Conservation (phyloP, 2,329 filamentous ascomycete genomes). For the Aschersonia sp. region DNA sequence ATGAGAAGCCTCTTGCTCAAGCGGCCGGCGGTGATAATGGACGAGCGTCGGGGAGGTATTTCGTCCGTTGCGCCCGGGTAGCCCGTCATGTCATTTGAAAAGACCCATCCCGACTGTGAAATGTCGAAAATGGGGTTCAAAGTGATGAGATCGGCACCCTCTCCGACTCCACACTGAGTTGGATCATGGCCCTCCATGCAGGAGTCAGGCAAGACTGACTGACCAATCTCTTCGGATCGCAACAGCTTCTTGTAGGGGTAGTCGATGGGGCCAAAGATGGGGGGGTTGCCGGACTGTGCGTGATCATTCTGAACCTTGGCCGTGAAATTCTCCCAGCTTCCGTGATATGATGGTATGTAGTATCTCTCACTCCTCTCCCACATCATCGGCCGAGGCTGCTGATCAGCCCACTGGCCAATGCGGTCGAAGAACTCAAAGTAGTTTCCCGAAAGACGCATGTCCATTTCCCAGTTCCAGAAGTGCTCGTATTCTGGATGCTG, state of each 20-base stretch:
- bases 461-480: slow-evolving; percentile 61
- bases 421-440: slow-evolving; percentile 62
- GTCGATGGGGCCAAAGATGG: slow-evolving; percentile 54
- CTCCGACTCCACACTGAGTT: slow-evolving; percentile 48
- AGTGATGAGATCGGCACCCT: slow-evolving; percentile 62
- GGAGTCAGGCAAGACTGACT: slow-evolving; percentile 37
- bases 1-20: slow-evolving; percentile 50
- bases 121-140: slow-evolving; percentile 67
- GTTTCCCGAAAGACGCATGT: slow-evolving; percentile 49
- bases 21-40: slow-evolving; percentile 58
- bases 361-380: slow-evolving; percentile 70
- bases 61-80: slow-evolving; percentile 37
- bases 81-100: slow-evolving; percentile 54
- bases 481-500: slow-evolving; percentile 50
- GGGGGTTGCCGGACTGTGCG: slow-evolving; percentile 29
- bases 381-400: slow-evolving; percentile 55
- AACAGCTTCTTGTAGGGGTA: slow-evolving; percentile 33
- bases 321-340: slow-evolving; percentile 58
- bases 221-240: slow-evolving; percentile 34
- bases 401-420: slow-evolving; percentile 48
- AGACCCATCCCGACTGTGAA: slow-evolving; percentile 57
- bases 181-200: slow-evolving; percentile 38
- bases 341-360: slow-evolving; percentile 59
- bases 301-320: slow-evolving; percentile 49
- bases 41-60: slow-evolving; percentile 45